Percentiles rank a stretch among this genome's conserved stretches.
phyloP scores from a whole-genome alignment of 1,139 yeast genomes.

The Saccharomyces pastorianus region DNA sequence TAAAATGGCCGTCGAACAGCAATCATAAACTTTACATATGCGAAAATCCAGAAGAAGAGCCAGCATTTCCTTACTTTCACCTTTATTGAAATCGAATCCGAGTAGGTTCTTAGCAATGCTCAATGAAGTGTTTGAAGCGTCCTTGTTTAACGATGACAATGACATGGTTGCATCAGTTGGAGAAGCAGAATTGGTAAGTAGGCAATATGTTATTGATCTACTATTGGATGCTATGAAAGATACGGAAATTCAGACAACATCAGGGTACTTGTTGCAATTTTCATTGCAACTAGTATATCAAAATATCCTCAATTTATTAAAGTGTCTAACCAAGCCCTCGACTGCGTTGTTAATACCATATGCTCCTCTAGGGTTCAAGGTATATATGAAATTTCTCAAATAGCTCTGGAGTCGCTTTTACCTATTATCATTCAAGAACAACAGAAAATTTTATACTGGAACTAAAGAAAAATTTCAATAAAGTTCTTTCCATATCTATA shows the following conservation, averaged over 20 bases:
- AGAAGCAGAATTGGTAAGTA: conserved; percentile 15
- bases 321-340: conserved; percentile 51
- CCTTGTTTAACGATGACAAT: conserved; percentile 23
- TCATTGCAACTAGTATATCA: conserved; percentile 67
- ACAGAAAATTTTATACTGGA: conserved; percentile 39
- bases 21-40: conserved; percentile 19
- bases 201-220: conserved; percentile 30
- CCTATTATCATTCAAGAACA: conserved; percentile 50
- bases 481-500: conserved; percentile 54
- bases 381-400: conserved; percentile 50
- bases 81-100: conserved; percentile 21
- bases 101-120: conserved; percentile 20
- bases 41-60: conserved; percentile 20
- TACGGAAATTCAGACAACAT: conserved; percentile 14
- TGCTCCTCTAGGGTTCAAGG: conserved; percentile 31
- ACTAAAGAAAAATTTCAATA: conserved; percentile 46
- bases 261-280: conserved; percentile 45
- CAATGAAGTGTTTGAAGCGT: conserved; percentile 27
- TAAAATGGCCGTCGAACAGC: conserved; percentile 40
- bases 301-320: conserved; percentile 73
- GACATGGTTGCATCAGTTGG: background rate
- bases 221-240: conserved; percentile 21
- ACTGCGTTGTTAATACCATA: conserved; percentile 42
- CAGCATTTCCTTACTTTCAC: conserved; percentile 32
- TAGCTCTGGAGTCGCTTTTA: conserved; percentile 61